Evolutionary conservation across 2,329 filamentous ascomycete species (phyloP), one percentile per base, ranked within the genome.

Genomic region (Phialophora verrucosa): DNA sequence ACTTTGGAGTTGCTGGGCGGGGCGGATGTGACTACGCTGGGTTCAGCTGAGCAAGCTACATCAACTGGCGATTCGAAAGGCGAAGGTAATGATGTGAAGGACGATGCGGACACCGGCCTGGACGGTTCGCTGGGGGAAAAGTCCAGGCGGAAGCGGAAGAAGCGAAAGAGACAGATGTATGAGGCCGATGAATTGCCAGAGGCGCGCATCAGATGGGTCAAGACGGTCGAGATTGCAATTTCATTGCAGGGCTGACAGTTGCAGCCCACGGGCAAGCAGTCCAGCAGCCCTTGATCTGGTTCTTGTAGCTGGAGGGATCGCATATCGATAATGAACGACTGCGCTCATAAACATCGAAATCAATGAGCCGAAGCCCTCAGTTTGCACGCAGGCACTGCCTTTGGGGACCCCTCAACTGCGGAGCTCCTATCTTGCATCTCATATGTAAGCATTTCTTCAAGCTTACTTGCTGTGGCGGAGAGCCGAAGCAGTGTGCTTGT

Each of bases 211-310:
- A 76, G 81, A 58, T 82, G 80, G 79, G 75, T 83, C 47, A 82
- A 82, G 70, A 80, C 78, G 70, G 79, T 83, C 17, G 80, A 83
- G 63, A 74, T 83, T 60, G 77, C 79, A 4, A 75, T 83, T 23
- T 76, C 76, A 50, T 69, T 81, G 29, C 80, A 78, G 50, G 67
- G 44, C 32, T 73, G 42, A 69, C n/a, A 5, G 14, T 35, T 20
- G 31, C 47, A 31, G 29, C 1, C 11, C 27, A 25, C 20, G 8
- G 25, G n/a, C 20, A 32, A 29, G 29, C 38, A 23, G 38, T 14
- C 17, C 20, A 8, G 17, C 7, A 17, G 14, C 25, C 23, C 27
- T 49, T 20, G 23, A 17, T 42, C 35, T 25, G 23, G n/a, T 54
- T 20, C 44, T 47, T n/a, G 27, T 7, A 7, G 7, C 20, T 32